Percentiles rank a stretch among this genome's conserved stretches.
These are phyloP conservation scores for Globisporangium apiculatum DNA, from an alignment of 352 stramenopile genomes.

Conservation along the genomic window DNA sequence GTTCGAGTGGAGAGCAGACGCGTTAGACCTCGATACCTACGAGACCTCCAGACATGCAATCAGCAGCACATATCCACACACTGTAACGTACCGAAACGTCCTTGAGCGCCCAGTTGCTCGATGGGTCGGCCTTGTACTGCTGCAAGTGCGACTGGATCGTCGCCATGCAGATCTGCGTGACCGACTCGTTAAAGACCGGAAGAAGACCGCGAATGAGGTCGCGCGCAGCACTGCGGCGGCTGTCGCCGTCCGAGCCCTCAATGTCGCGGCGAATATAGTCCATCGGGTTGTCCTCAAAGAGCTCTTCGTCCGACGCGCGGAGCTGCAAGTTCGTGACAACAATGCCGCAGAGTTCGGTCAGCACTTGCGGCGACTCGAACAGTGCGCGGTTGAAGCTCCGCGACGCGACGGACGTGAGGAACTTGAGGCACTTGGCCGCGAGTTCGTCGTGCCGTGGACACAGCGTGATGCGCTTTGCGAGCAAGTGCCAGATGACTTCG, in stretches of 20 bases:
- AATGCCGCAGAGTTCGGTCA: conserved; percentile 94
- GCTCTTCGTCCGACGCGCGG: conserved; percentile 94
- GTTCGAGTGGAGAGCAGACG: too few relatives aligned
- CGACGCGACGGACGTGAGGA: conserved; percentile 93
- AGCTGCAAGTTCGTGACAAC: conserved; percentile 97
- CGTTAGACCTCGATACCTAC: background rate
- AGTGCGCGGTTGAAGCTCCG: conserved; percentile 92
- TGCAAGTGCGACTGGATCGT: conserved; percentile 90
- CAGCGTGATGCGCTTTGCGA: conserved; percentile 64
- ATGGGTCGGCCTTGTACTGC: conserved; percentile 84
- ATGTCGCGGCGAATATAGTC: conserved; percentile 98
- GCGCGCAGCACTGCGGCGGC: conserved; percentile 90
- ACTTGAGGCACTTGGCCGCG: conserved; percentile 95
- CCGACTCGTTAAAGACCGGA: conserved; percentile 90
- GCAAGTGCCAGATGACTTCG: conserved; percentile 72
- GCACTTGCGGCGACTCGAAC: conserved; percentile 75
- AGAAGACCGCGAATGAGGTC: conserved; percentile 95
- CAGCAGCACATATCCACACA: background rate
- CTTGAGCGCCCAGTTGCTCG: conserved; percentile 92
- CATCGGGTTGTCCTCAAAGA: conserved; percentile 98
- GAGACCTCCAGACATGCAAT: background rate
- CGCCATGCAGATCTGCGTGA: conserved; percentile 91
- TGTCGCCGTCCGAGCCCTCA: conserved; percentile 96
- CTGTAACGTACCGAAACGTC: conserved; percentile 87
- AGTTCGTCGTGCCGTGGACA: conserved; percentile 94